Evolutionary conservation across 179 eudicot species (phyloP).

Genomic region (Beta corolliflora): DNA sequence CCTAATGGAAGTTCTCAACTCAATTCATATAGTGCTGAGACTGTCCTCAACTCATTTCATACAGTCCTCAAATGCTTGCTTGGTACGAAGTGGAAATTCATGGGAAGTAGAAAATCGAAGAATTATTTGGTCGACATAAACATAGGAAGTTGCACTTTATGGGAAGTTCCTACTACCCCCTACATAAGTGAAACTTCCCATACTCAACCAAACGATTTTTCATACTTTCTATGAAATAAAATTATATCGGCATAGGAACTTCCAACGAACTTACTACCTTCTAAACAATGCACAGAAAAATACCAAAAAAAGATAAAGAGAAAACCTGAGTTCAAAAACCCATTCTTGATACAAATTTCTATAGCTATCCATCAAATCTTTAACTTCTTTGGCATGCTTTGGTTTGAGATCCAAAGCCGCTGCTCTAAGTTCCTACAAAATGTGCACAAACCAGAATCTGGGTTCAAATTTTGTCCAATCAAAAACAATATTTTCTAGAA

Average conservation of each 20-base stretch:
- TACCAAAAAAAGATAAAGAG: background rate
- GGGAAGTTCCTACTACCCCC: too few species aligned
- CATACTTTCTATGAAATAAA: too few species aligned
- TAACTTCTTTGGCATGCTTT: conserved; percentile 78
- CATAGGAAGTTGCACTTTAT: too few species aligned
- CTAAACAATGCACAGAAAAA: conserved; percentile 10
- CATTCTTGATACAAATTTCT: conserved; percentile 61
- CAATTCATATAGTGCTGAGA: background rate
- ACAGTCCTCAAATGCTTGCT: too few species aligned
- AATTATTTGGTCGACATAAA: too few species aligned
- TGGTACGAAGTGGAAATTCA: too few species aligned
- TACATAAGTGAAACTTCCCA: too few species aligned
- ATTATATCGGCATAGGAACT: too few species aligned
- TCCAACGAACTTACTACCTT: too few species aligned
- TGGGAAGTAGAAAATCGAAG: too few species aligned
- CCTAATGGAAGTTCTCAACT: background rate
- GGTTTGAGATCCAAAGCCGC: conserved; percentile 62
- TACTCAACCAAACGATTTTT: too few species aligned
- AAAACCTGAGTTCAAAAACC: conserved; percentile 71
- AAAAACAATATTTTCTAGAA: background rate
- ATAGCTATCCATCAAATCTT: conserved; percentile 53
- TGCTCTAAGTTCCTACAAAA: conserved; percentile 72
- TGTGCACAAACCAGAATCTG: background rate
- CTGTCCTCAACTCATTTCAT: background rate
- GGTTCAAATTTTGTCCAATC: background rate